Evolutionary conservation across 208 protist species (phyloP).

Genomic region (Acanthamoeba lugdunensis): DNA sequence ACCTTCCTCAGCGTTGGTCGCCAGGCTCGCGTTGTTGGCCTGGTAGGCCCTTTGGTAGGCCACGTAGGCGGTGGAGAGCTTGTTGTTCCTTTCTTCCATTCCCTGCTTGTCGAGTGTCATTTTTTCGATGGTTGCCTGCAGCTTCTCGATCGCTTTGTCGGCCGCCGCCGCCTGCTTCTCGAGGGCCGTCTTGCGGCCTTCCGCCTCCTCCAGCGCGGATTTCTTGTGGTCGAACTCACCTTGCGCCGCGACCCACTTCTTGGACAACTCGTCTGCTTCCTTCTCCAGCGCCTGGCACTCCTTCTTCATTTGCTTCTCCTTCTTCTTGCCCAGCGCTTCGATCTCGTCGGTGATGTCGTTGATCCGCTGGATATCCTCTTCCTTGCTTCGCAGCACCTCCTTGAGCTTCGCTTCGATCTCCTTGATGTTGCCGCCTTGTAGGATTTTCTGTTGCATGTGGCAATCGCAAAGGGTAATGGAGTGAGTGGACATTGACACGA

Average conservation of each 20-base stretch:
- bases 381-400: conserved; percentile 18
- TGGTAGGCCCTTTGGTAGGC: conserved; percentile 55
- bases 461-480: background rate
- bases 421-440: conserved; percentile 47
- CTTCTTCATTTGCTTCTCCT: conserved; percentile 73
- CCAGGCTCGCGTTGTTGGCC: conserved; percentile 72
- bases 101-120: conserved; percentile 56
- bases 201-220: background rate
- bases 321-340: conserved; percentile 82
- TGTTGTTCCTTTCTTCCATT: conserved; percentile 69
- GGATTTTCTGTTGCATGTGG: background rate
- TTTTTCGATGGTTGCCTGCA: conserved; percentile 42
- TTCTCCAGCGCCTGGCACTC: conserved; percentile 69
- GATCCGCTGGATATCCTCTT: conserved; percentile 83
- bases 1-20: conserved; percentile 71
- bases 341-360: conserved; percentile 83
- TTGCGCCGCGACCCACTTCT: conserved; percentile 81
- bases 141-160: background rate
- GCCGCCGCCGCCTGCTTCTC: conserved; percentile 25
- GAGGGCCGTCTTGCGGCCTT: background rate
- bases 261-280: conserved; percentile 73
- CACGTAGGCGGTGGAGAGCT: conserved; percentile 71
- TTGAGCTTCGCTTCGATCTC: conserved; percentile 46
- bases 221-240: conserved; percentile 73
- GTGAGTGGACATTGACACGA: background rate